Evolutionary conservation across 2,329 filamentous ascomycete species (phyloP).

Genomic region (Penicillium sp.): DNA sequence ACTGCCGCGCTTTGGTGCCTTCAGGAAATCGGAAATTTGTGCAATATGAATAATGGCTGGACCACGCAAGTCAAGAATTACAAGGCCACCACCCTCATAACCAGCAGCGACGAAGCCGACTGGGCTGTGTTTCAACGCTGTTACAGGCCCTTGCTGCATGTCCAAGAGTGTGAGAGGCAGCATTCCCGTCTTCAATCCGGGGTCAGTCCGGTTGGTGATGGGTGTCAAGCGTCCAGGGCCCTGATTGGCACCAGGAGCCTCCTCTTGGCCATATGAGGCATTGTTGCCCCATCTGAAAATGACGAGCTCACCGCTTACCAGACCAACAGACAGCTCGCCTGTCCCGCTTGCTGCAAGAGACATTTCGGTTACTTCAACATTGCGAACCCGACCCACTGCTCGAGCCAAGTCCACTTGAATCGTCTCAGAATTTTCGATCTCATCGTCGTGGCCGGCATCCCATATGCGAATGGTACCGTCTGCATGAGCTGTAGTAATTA

Average conservation of each 20-base stretch:
- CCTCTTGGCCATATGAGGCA: constrained; percentile 66
- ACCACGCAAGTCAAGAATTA: constrained; percentile 83
- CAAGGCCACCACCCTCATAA: constrained; percentile 78
- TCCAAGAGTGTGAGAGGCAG: constrained; percentile 79
- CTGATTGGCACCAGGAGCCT: constrained; percentile 53
- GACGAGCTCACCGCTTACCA: constrained; percentile 78
- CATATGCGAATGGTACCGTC: constrained; percentile 91
- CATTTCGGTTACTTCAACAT: constrained; percentile 75
- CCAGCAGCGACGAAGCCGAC: constrained; percentile 89
- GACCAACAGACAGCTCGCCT: constrained; percentile 81
- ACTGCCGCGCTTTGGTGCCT: constrained; percentile 73
- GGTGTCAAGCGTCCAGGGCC: constrained; percentile 72
- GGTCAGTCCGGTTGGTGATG: constrained; percentile 72
- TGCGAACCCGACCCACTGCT: constrained; percentile 75
- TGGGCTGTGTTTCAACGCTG: constrained; percentile 79
- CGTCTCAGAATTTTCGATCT: constrained; percentile 81
- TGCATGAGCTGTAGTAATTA: constrained; percentile 83
- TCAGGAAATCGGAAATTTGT: constrained; percentile 71
- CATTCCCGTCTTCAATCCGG: constrained; percentile 73
- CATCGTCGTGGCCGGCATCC: constrained; percentile 89
- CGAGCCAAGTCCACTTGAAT: constrained; percentile 85
- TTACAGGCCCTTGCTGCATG: constrained; percentile 79
- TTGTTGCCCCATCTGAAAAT: constrained; percentile 90
- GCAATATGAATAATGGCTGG: constrained; percentile 79
- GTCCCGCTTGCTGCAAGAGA: constrained; percentile 72